phyloP scores from a whole-genome alignment of 208 protist genomes.

The Leishmania tarentolae region DNA sequence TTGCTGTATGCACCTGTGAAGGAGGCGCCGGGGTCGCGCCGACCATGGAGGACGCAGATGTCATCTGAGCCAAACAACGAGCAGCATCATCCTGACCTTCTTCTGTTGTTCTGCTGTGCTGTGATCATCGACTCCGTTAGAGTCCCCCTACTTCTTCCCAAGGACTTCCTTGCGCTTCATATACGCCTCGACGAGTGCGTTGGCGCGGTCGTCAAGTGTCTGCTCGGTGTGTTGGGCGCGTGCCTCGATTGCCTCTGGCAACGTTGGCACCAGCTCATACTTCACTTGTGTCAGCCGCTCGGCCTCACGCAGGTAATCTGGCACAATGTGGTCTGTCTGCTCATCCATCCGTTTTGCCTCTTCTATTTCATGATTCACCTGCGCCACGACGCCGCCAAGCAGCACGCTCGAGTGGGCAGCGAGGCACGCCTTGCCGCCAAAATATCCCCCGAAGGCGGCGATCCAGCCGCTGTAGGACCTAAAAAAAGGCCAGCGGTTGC shows the following conservation, averaged over 20 bases:
- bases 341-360: conserved; percentile 78
- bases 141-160: conserved; percentile 33
- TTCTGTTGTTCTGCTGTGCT: neutral
- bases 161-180: conserved; percentile 54
- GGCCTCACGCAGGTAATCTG: conserved; percentile 67
- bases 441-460: conserved; percentile 74
- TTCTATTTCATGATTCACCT: conserved; percentile 64
- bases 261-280: conserved; percentile 60
- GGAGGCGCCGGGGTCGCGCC: neutral
- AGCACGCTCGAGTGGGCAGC: conserved; percentile 63
- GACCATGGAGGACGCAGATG: neutral
- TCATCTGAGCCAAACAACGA: neutral
- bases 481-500: conserved; percentile 71
- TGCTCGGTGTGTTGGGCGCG: conserved; percentile 22
- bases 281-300: conserved; percentile 60
- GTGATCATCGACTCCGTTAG: neutral
- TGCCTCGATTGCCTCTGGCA: conserved; percentile 43
- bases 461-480: conserved; percentile 78
- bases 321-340: conserved; percentile 57
- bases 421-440: conserved; percentile 72
- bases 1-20: neutral
- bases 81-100: neutral
- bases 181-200: conserved; percentile 68
- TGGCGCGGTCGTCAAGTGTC: conserved; percentile 51
- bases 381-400: conserved; percentile 46